phyloP scores from a whole-genome alignment of 2,329 filamentous ascomycete genomes.

The Conoideocrella luteorostrata region DNA sequence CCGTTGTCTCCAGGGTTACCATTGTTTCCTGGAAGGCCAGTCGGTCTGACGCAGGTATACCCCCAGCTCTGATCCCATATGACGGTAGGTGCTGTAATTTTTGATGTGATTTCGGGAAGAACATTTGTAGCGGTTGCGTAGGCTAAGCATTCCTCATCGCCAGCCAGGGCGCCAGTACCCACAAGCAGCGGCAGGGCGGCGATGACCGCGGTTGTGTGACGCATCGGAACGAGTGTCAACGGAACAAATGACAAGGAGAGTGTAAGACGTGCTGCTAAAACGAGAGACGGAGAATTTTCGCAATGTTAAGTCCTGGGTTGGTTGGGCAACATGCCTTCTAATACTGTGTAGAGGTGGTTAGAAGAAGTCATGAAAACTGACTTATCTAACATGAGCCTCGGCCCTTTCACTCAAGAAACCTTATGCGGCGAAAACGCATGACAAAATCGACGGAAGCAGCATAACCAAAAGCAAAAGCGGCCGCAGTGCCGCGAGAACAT shows the following conservation, averaged over 20 bases:
- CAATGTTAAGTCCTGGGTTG: background rate
- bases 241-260: background rate
- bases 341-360: background rate
- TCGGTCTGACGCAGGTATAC: background rate
- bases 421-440: background rate
- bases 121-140: background rate
- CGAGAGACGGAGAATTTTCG: background rate
- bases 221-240: background rate
- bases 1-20: background rate
- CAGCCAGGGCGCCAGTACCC: background rate
- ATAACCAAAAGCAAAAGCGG: too few relatives aligned
- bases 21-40: background rate
- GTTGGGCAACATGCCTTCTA: background rate
- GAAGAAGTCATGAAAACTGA: background rate
- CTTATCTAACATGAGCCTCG: background rate
- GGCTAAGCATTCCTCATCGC: background rate
- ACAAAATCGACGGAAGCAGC: background rate
- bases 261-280: background rate
- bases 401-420: background rate
- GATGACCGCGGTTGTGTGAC: background rate
- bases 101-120: slow-evolving; percentile 6
- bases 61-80: background rate
- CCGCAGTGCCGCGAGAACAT: too few relatives aligned
- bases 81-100: background rate
- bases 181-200: slow-evolving; percentile 5